Base-by-base conservation (phyloP, 2,329 filamentous ascomycete species). In the Nemania serpens region DNA sequence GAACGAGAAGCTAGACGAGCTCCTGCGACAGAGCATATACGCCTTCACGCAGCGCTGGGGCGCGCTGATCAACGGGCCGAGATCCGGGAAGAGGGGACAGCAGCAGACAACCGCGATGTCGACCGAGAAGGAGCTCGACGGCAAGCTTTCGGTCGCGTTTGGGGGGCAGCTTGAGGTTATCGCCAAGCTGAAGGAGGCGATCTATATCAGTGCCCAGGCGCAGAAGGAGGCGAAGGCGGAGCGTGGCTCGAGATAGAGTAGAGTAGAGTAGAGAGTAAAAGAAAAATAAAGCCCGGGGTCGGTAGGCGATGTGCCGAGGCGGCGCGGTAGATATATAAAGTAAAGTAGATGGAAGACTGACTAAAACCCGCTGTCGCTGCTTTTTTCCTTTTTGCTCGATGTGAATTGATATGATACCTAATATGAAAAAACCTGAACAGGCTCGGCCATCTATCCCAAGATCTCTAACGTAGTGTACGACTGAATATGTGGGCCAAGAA, bases 21-120 rank as follows among this genome's bases (percentile, higher is more conserved):
- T 88, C 61, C 74, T 89, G 25, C 78, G 87, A 53, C 83, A 86
- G 71, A 84, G 82, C 50, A 89, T 89, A 55, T 86, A 84, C 42
- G 81, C 80, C 1, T 88, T 89, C 62, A 88, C 86, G 15, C 83
- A 83, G 70, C 78, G 84, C 39, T 89, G 86, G 82, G 82, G 81
- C 3, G 75, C 76, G 3, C 69, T 84, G 56, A 75, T 83, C 43
- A 79, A 82, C 43, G 82, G 84, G 5, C 80, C 82, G 1, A 75
- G 75, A 55, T 76, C 76, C 25, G 74, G 77, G 37, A 83, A 81
- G 68, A 74, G 78, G 3, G 82, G 81, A 0, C 79, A 78, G 5
- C 82, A 79, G 70, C 79, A 78, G 7, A 82, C 79, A 70, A 81
- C 22, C 1, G 43, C 58, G 1, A 42, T 17, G 5, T 48, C 83